These are phyloP conservation scores for Rubia yunnanensis DNA, from an alignment of 257 asterid genomes.

Conservation along the genomic window DNA sequence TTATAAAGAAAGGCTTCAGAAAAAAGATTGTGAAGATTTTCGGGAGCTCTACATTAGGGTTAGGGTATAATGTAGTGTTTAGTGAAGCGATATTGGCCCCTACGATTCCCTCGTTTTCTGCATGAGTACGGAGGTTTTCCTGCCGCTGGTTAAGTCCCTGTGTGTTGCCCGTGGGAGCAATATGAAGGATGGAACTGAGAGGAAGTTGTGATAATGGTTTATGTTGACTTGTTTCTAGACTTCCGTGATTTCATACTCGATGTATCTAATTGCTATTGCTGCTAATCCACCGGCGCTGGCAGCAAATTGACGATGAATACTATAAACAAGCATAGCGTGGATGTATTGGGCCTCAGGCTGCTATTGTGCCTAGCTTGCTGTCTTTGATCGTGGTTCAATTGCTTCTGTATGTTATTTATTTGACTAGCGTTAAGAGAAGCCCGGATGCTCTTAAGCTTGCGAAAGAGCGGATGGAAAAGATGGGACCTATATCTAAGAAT, in stretches of 20 bases:
- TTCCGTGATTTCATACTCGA: conserved; percentile 77
- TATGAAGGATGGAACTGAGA: conserved; percentile 85
- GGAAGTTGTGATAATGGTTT: conserved; percentile 79
- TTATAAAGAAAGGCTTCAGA: conserved; percentile 83
- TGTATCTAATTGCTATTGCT: conserved; percentile 97
- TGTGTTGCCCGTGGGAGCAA: conserved; percentile 93
- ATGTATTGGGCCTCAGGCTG: conserved; percentile 99
- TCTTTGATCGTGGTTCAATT: conserved; percentile 72
- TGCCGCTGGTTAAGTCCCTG: conserved; percentile 82
- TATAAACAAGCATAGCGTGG: conserved; percentile 70
- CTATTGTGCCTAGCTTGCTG: conserved; percentile 75
- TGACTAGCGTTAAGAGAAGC: conserved; percentile 76
- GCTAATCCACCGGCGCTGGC: conserved; percentile 95
- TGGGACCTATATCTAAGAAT: conserved; percentile 91
- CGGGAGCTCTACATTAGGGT: conserved; percentile 79
- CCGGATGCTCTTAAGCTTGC: conserved; percentile 97
- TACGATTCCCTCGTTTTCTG: conserved; percentile 91
- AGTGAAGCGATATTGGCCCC: conserved; percentile 94
- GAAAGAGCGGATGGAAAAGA: conserved; percentile 67
- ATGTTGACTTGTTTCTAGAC: conserved; percentile 92
- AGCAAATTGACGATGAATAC: conserved; percentile 70
- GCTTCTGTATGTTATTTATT: conserved; percentile 61
- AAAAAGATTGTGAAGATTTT: conserved; percentile 76
- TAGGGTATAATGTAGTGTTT: conserved; percentile 85
- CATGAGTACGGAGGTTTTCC: conserved; percentile 84